Evolutionary conservation across 139 green algal species (phyloP).

Genomic region (Chlorella sp.): DNA sequence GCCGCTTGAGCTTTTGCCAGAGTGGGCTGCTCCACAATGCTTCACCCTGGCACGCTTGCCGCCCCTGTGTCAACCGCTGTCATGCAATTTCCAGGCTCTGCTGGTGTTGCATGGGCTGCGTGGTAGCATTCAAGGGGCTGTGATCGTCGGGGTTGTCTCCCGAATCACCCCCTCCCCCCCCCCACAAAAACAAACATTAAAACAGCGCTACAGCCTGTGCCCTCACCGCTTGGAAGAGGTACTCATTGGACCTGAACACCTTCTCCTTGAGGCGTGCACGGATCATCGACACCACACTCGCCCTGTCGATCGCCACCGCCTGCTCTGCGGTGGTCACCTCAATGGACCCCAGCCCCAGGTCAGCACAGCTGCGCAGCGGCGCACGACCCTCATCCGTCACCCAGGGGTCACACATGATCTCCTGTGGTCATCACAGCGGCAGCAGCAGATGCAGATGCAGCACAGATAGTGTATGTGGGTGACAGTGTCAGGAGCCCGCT

Average conservation of each 20-base stretch:
- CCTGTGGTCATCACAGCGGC: too few relatives aligned
- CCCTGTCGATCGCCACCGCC: not conserved
- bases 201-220: not conserved
- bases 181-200: not conserved
- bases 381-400: not conserved
- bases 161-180: not conserved
- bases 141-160: too few relatives aligned
- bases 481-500: too few relatives aligned
- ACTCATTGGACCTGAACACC: not conserved
- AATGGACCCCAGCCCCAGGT: not conserved
- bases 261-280: not conserved
- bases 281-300: not conserved
- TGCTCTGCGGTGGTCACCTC: not conserved
- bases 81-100: too few relatives aligned
- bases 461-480: too few relatives aligned
- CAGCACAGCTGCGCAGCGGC: not conserved
- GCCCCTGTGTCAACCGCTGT: not conserved
- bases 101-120: too few relatives aligned
- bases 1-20: not conserved
- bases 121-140: too few relatives aligned
- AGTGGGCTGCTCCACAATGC: not conserved
- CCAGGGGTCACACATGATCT: conserved; percentile 14
- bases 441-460: too few relatives aligned
- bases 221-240: not conserved
- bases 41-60: not conserved